Percentiles rank a stretch among this genome's conserved stretches.
These are phyloP conservation scores for Asterophora parasitica DNA, from an alignment of 768 basidiomycete genomes.

Conservation along the genomic window DNA sequence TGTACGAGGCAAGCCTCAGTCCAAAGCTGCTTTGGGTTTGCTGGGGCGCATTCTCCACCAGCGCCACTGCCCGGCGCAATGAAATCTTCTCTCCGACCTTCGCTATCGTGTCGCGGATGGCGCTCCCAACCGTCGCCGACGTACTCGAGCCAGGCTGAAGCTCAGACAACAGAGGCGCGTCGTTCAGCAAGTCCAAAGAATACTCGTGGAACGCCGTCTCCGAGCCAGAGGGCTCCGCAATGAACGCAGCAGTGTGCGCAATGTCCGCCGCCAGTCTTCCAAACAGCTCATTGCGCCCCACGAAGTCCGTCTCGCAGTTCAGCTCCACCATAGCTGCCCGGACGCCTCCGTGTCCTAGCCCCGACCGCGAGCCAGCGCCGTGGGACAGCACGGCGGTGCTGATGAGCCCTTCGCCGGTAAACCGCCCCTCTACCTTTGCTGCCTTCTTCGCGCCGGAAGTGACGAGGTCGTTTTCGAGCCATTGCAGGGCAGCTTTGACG, in stretches of 20 bases:
- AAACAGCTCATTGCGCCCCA: conserved; percentile 82
- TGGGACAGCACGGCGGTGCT: conserved; percentile 70
- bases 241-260: conserved; percentile 77
- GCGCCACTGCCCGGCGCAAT: conserved; percentile 52
- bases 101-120: conserved; percentile 67
- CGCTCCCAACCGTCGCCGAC: conserved; percentile 47
- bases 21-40: conserved; percentile 31
- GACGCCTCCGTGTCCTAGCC: conserved; percentile 38
- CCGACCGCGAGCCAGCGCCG: conserved; percentile 40
- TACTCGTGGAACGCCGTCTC: conserved; percentile 40
- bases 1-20: conserved; percentile 50
- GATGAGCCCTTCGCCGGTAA: conserved; percentile 75
- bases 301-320: conserved; percentile 97
- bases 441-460: conserved; percentile 73
- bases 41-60: conserved; percentile 35
- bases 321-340: conserved; percentile 88
- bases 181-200: conserved; percentile 44
- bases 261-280: conserved; percentile 71
- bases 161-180: conserved; percentile 63
- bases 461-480: conserved; percentile 74
- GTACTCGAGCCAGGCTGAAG: conserved; percentile 29
- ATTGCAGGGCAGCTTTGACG: conserved; percentile 66
- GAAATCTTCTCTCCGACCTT: conserved; percentile 79
- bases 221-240: conserved; percentile 39
- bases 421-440: conserved; percentile 75